phyloP scores from a whole-genome alignment of 2,329 filamentous ascomycete genomes.

The Aspergillus caelatus region DNA sequence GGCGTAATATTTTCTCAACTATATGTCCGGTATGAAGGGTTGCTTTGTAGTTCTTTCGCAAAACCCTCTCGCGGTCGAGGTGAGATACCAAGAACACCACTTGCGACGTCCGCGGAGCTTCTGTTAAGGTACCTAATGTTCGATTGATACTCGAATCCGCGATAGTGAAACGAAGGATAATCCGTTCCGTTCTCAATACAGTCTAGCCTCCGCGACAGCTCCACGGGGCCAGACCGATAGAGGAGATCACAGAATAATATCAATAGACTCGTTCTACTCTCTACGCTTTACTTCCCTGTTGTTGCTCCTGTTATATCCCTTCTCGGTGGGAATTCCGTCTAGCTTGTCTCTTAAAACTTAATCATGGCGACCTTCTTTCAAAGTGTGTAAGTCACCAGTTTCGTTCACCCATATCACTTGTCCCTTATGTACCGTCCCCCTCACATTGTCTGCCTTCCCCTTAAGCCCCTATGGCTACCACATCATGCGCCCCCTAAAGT shows the following conservation, averaged over 20 bases:
- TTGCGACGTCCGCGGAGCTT: conserved; percentile 11
- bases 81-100: neutral
- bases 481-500: conserved; percentile 8
- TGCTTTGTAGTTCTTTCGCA: neutral
- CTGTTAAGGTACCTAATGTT: neutral
- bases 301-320: conserved; percentile 10
- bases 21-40: neutral
- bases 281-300: neutral
- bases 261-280: conserved; percentile 9
- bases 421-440: conserved; percentile 24
- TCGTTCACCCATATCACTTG: conserved; percentile 11
- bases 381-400: conserved; percentile 48
- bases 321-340: conserved; percentile 2
- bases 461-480: conserved; percentile 21
- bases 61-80: neutral
- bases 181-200: conserved; percentile 27
- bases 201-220: conserved; percentile 25
- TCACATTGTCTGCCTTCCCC: conserved; percentile 21
- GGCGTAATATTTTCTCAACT: neutral
- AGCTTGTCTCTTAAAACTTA: conserved; percentile 5
- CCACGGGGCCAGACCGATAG: conserved; percentile 24
- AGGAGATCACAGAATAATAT: conserved; percentile 14
- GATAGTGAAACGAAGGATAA: conserved; percentile 23
- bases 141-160: neutral
- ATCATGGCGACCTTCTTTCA: conserved; percentile 54